These are phyloP conservation scores for Phytophthora foliorum DNA, from an alignment of 352 stramenopile genomes.

Conservation along the genomic window DNA sequence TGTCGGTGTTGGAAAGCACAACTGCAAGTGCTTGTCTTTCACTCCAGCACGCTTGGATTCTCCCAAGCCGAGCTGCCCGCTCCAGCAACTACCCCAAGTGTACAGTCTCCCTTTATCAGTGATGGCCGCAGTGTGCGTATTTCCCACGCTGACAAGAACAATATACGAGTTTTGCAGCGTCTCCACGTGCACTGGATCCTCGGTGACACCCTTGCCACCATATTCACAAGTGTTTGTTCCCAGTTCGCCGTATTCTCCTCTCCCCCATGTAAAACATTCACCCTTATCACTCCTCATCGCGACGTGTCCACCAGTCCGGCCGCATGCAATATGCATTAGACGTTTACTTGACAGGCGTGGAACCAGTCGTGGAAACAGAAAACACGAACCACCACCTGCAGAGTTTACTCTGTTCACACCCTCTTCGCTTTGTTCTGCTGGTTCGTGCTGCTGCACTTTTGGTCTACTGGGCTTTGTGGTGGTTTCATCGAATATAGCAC, in stretches of 20 bases:
- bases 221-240: slow-evolving; percentile 37
- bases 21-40: slow-evolving; percentile 51
- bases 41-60: slow-evolving; percentile 65
- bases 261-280: slow-evolving; percentile 71
- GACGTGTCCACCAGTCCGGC: slow-evolving; percentile 59
- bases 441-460: slow-evolving; percentile 18
- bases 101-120: slow-evolving; percentile 64
- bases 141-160: slow-evolving; percentile 61
- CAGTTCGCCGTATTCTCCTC: slow-evolving; percentile 68
- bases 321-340: slow-evolving; percentile 50
- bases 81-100: slow-evolving; percentile 76
- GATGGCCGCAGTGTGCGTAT: slow-evolving; percentile 66
- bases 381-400: slow-evolving; percentile 31
- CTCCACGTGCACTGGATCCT: slow-evolving; percentile 15
- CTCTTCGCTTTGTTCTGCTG: slow-evolving; percentile 1
- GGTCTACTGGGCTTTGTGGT: not conserved
- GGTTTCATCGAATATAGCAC: slow-evolving; percentile 43
- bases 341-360: slow-evolving; percentile 33
- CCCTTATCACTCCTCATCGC: slow-evolving; percentile 41
- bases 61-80: slow-evolving; percentile 74
- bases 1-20: slow-evolving; percentile 76
- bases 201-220: slow-evolving; percentile 17
- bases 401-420: not conserved
- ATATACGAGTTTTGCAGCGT: slow-evolving; percentile 25
- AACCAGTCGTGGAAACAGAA: slow-evolving; percentile 62